Evolutionary conservation across 106 monocot species (phyloP).

Genomic region (Hemerocallis citrina): DNA sequence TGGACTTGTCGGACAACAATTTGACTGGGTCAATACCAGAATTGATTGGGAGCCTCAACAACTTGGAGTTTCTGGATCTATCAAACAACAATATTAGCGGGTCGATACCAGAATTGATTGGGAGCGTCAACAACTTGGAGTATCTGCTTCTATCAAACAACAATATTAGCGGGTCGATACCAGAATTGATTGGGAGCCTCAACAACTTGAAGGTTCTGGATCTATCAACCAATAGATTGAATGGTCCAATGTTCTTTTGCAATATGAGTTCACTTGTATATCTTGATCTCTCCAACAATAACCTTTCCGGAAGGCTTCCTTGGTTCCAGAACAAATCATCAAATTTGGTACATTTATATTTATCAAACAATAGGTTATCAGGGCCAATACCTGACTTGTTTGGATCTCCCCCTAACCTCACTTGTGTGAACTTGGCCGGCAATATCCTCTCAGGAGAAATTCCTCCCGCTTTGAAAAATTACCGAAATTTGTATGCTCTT

Average conservation of each 20-base stretch:
- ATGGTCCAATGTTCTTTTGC: background rate
- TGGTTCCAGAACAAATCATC: background rate
- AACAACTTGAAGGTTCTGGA: background rate
- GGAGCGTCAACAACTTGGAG: background rate
- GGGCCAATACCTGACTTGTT: constrained; percentile 2
- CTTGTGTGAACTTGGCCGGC: background rate
- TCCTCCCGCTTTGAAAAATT: constrained; percentile 1
- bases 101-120: background rate
- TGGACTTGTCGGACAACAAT: background rate
- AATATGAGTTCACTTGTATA: background rate
- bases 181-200: background rate
- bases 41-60: background rate
- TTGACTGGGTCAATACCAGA: background rate
- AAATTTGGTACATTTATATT: background rate
- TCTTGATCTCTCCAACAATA: background rate
- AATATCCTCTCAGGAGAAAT: constrained; percentile 1
- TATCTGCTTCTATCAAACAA: constrained; percentile 5
- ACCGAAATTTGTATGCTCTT: background rate
- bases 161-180: constrained; percentile 19
- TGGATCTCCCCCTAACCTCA: background rate
- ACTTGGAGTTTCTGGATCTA: constrained; percentile 9
- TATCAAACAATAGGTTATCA: constrained; percentile 6
- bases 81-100: constrained; percentile 23
- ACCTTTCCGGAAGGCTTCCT: background rate
- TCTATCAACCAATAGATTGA: background rate